A percentile compares a stretch with the other conserved stretches of the same genome.
Conservation (phyloP, 2,329 filamentous ascomycete genomes). For the Colletotrichum incanum region DNA sequence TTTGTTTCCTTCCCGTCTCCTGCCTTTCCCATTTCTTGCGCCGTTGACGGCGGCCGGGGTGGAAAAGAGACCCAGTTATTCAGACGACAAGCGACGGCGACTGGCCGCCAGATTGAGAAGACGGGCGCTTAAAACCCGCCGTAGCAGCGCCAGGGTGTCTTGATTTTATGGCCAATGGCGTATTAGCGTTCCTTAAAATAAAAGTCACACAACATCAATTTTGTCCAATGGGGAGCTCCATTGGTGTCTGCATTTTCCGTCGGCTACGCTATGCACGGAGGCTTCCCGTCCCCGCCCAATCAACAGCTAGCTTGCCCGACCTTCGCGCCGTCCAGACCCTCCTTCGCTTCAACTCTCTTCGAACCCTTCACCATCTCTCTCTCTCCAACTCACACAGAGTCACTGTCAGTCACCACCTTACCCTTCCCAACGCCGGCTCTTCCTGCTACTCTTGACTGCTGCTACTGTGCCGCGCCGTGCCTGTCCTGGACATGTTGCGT, state of each 20-base stretch:
- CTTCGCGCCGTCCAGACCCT: conserved; percentile 37
- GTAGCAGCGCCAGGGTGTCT: conserved; percentile 17
- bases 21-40: conserved; percentile 23
- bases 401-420: not conserved
- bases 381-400: conserved; percentile 3
- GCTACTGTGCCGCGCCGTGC: conserved; percentile 27
- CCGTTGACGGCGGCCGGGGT: conserved; percentile 36
- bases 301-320: conserved; percentile 7
- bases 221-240: conserved; percentile 49
- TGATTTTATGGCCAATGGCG: conserved; percentile 48
- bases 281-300: conserved; percentile 25
- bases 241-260: conserved; percentile 1
- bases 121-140: conserved; percentile 42
- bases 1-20: conserved; percentile 9
- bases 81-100: conserved; percentile 39
- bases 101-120: conserved; percentile 24
- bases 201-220: conserved; percentile 50
- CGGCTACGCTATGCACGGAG: conserved; percentile 36
- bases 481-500: conserved; percentile 25
- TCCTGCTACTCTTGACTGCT: conserved; percentile 29
- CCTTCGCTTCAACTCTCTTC: conserved; percentile 23
- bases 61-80: conserved; percentile 5
- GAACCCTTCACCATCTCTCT: not conserved
- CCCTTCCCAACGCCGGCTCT: conserved; percentile 23
- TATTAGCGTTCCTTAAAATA: conserved; percentile 44